phyloP scores from a whole-genome alignment of 768 basidiomycete genomes.

The Albatrellus ellisii region DNA sequence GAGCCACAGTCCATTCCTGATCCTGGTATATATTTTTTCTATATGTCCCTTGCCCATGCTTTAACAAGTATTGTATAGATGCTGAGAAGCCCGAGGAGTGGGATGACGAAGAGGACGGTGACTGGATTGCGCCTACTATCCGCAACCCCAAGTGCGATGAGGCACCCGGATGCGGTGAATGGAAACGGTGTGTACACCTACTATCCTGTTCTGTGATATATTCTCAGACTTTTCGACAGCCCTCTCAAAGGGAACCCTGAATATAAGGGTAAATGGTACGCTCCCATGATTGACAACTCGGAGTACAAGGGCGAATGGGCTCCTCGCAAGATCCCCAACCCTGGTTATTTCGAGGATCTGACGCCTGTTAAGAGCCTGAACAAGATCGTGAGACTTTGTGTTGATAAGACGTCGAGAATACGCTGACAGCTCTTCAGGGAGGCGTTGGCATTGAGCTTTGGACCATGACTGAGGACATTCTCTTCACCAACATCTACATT shows the following conservation, averaged over 20 bases:
- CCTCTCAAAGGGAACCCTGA: slow-evolving; percentile 83
- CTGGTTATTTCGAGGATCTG: slow-evolving; percentile 79
- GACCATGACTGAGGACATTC: slow-evolving; percentile 97
- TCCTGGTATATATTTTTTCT: slow-evolving; percentile 40
- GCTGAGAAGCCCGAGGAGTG: slow-evolving; percentile 97
- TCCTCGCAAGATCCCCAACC: slow-evolving; percentile 85
- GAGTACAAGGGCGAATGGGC: slow-evolving; percentile 94
- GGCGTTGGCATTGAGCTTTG: slow-evolving; percentile 97
- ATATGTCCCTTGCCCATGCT: background rate
- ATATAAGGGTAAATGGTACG: slow-evolving; percentile 98
- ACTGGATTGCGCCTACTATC: slow-evolving; percentile 88
- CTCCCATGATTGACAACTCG: slow-evolving; percentile 93
- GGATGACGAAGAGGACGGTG: slow-evolving; percentile 99
- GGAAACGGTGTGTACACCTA: slow-evolving; percentile 51
- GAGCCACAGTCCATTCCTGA: slow-evolving; percentile 75
- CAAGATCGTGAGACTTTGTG: slow-evolving; percentile 55
- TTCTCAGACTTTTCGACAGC: slow-evolving; percentile 21
- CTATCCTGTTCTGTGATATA: background rate
- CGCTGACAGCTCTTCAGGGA: slow-evolving; percentile 52
- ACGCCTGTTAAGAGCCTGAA: slow-evolving; percentile 70
- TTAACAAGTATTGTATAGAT: slow-evolving; percentile 26
- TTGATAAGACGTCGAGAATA: slow-evolving; percentile 4
- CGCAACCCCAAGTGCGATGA: slow-evolving; percentile 84
- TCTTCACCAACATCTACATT: slow-evolving; percentile 90
- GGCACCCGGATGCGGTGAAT: slow-evolving; percentile 90